phyloP scores from a whole-genome alignment of 768 basidiomycete species.

The Gyrodon lividus region DNA sequence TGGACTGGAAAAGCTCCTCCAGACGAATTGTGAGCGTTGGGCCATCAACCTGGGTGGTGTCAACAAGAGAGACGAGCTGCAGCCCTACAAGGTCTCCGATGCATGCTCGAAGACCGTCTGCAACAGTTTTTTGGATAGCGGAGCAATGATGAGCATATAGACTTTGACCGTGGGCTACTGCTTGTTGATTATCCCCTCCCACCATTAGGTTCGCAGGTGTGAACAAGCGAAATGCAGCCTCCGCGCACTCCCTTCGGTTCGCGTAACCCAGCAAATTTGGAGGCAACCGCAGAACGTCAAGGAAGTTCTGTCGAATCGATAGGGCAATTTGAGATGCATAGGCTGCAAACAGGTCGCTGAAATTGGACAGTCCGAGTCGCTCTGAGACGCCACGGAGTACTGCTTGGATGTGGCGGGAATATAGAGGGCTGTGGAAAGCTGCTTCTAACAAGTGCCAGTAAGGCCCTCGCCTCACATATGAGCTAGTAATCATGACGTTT shows the following conservation, averaged over 20 bases:
- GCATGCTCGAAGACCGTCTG: constrained; percentile 57
- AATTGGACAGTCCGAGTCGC: constrained; percentile 61
- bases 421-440: constrained; percentile 34
- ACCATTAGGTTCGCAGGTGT: constrained; percentile 65
- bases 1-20: constrained; percentile 35
- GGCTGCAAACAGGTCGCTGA: constrained; percentile 68
- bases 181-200: constrained; percentile 29
- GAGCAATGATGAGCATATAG: constrained; percentile 65
- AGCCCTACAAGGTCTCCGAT: constrained; percentile 71
- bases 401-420: constrained; percentile 38
- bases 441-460: constrained; percentile 89
- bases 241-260: constrained; percentile 63
- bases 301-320: constrained; percentile 52
- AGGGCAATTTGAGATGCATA: constrained; percentile 77
- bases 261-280: constrained; percentile 74
- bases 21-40: constrained; percentile 29
- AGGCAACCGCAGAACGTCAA: constrained; percentile 62
- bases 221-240: constrained; percentile 63
- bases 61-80: constrained; percentile 50
- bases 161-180: constrained; percentile 37
- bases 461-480: constrained; percentile 72
- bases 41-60: constrained; percentile 24
- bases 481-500: constrained; percentile 78
- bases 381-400: constrained; percentile 61
- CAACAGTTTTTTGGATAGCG: constrained; percentile 45